Conservation (phyloP, 495 filamentous ascomycete genomes). For the Paragyromitra xinjiangensis region DNA sequence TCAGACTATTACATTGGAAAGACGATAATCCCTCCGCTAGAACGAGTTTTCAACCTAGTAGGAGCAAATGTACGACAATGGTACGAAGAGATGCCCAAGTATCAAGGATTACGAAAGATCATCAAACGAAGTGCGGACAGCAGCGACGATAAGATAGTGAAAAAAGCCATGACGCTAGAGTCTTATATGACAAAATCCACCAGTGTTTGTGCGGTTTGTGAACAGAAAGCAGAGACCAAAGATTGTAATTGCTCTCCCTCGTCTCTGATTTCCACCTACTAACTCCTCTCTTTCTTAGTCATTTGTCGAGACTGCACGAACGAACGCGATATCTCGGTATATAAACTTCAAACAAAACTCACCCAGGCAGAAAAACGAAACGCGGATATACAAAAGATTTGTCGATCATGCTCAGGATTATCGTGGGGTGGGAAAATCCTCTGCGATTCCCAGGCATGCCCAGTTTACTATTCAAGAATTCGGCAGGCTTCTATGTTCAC, state of each 20-base stretch:
- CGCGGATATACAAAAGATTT: conserved; percentile 74
- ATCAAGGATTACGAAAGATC: conserved; percentile 74
- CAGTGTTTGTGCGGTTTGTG: conserved; percentile 74
- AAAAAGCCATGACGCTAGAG: conserved; percentile 70
- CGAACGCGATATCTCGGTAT: conserved; percentile 67
- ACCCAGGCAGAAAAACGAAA: conserved; percentile 71
- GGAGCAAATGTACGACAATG: conserved; percentile 89
- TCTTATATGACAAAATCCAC: conserved; percentile 82
- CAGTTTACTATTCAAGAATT: conserved; percentile 87
- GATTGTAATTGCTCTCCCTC: conserved; percentile 52
- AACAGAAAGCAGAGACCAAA: conserved; percentile 68
- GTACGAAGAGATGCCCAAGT: conserved; percentile 97
- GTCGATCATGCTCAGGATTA: conserved; percentile 80
- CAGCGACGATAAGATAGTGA: conserved; percentile 60
- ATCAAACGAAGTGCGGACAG: conserved; percentile 52
- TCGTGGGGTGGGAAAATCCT: conserved; percentile 76
- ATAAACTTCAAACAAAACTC: conserved; percentile 69
- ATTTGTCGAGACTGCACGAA: conserved; percentile 73
- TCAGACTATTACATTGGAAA: conserved; percentile 96
- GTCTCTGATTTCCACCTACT: background rate
- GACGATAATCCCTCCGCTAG: conserved; percentile 92
- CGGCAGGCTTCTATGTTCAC: conserved; percentile 71
- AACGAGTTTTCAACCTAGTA: conserved; percentile 96
- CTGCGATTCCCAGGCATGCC: conserved; percentile 91
- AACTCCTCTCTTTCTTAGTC: conserved; percentile 56